Evolutionary conservation across 805 yeast genomes (phyloP).

Genomic region (Nakazawaea pomicola): DNA sequence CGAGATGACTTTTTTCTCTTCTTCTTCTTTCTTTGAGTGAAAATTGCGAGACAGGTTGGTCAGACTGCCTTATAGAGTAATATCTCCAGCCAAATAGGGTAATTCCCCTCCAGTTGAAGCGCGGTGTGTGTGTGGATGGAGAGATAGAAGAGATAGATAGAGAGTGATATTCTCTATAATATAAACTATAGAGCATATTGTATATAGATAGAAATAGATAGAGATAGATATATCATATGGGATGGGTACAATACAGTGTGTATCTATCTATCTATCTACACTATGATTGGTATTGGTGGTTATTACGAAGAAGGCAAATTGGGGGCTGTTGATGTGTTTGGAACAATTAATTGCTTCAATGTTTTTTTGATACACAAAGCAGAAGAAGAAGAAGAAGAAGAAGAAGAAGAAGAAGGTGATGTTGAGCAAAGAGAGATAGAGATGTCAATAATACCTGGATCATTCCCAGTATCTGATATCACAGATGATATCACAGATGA

Average conservation of each 20-base stretch:
- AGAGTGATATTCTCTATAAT: too few relatives aligned
- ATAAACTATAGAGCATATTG: too few relatives aligned
- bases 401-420: background rate
- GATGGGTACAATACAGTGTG: too few relatives aligned
- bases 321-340: too few relatives aligned
- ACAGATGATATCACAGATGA: too few relatives aligned
- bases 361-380: too few relatives aligned
- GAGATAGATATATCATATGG: too few relatives aligned
- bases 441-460: slow-evolving; percentile 6
- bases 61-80: background rate
- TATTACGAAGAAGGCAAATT: too few relatives aligned
- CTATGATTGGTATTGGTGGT: too few relatives aligned
- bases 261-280: too few relatives aligned
- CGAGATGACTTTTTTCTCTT: background rate
- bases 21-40: background rate
- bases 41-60: background rate
- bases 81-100: background rate
- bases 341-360: background rate
- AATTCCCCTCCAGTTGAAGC: background rate
- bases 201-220: too few relatives aligned
- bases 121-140: slow-evolving; percentile 1
- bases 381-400: background rate
- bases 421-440: background rate
- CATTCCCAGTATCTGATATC: background rate
- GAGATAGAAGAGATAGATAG: too few relatives aligned